A percentile compares a stretch with the other conserved stretches of the same genome.
Conservation (phyloP, 2,329 filamentous ascomycete genomes). For the Capronia epimyces region DNA sequence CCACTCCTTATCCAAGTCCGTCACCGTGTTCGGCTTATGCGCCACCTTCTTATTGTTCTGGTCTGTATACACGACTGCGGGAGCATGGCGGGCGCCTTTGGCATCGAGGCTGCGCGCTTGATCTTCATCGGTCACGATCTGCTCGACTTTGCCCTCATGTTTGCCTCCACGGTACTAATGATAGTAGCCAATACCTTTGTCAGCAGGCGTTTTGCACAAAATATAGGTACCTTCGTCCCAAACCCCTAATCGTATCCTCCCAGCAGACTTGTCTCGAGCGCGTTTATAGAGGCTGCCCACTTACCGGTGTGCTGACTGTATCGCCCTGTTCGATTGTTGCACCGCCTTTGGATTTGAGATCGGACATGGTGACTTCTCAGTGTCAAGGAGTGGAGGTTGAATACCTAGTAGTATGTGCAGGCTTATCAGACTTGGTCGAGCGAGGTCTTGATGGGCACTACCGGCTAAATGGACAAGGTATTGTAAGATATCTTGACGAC, state of each 20-base stretch:
- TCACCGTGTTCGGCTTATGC: conserved; percentile 22
- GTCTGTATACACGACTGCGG: conserved; percentile 22
- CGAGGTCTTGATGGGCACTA: too few species aligned
- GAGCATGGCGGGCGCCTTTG: conserved; percentile 21
- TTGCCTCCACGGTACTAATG: conserved; percentile 24
- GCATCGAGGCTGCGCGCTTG: conserved; percentile 12
- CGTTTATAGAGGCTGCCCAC: too few species aligned
- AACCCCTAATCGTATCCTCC: too few species aligned
- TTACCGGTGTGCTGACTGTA: conserved; percentile 20
- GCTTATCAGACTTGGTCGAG: too few species aligned
- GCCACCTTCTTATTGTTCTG: conserved; percentile 26
- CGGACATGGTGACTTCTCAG: conserved; percentile 13
- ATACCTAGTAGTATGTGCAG: too few species aligned
- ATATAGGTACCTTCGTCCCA: too few species aligned
- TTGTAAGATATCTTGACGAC: too few species aligned
- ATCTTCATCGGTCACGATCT: conserved; percentile 17
- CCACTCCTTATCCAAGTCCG: conserved; percentile 20
- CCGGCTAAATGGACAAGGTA: too few species aligned
- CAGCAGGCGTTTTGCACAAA: too few species aligned
- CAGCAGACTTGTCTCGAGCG: too few species aligned
- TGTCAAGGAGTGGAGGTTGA: too few species aligned
- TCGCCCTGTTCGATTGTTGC: conserved; percentile 20
- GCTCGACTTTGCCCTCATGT: conserved; percentile 22
- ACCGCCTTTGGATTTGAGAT: conserved; percentile 23
- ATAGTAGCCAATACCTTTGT: too few species aligned